Percentiles rank a stretch among this genome's conserved stretches.
Evolutionary conservation across 495 filamentous ascomycete species (phyloP).

Genomic region (Annulohypoxylon maeteangense): DNA sequence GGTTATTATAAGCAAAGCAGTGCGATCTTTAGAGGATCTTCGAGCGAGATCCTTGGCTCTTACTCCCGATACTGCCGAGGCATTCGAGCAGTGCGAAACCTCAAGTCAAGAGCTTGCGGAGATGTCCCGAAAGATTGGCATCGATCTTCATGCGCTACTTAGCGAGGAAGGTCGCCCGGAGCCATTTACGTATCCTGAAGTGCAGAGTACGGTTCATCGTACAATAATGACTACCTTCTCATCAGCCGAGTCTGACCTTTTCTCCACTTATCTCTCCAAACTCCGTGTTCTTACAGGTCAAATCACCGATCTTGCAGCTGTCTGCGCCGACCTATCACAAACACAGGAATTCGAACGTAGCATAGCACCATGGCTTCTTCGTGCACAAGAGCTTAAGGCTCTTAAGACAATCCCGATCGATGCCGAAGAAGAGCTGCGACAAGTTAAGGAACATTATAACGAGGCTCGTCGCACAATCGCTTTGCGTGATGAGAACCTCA

Average conservation of each 20-base stretch:
- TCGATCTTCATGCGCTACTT: constrained; percentile 70
- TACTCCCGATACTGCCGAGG: constrained; percentile 62
- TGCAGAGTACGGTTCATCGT: constrained; percentile 69
- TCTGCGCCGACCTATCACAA: constrained; percentile 78
- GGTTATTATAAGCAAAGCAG: constrained; percentile 82
- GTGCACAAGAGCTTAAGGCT: constrained; percentile 78
- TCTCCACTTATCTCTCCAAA: constrained; percentile 73
- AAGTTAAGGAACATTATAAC: constrained; percentile 76
- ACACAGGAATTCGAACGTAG: constrained; percentile 86
- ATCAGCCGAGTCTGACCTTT: constrained; percentile 66
- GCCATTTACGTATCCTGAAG: constrained; percentile 71
- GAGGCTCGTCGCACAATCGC: constrained; percentile 72
- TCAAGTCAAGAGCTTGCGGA: constrained; percentile 73
- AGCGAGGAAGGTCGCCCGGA: constrained; percentile 78
- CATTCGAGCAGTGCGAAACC: constrained; percentile 67
- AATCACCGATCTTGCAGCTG: constrained; percentile 76
- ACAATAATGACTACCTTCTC: constrained; percentile 62
- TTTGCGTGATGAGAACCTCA: constrained; percentile 71
- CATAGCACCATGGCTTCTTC: constrained; percentile 81
- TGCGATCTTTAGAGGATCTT: constrained; percentile 80
- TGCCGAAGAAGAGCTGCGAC: constrained; percentile 79
- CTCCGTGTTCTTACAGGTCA: constrained; percentile 71
- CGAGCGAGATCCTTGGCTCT: constrained; percentile 81
- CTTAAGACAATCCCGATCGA: constrained; percentile 82
- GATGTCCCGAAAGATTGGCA: constrained; percentile 73